Evolutionary conservation across 1,139 yeast species (phyloP).

Genomic region (Suhomyces wounanorum): DNA sequence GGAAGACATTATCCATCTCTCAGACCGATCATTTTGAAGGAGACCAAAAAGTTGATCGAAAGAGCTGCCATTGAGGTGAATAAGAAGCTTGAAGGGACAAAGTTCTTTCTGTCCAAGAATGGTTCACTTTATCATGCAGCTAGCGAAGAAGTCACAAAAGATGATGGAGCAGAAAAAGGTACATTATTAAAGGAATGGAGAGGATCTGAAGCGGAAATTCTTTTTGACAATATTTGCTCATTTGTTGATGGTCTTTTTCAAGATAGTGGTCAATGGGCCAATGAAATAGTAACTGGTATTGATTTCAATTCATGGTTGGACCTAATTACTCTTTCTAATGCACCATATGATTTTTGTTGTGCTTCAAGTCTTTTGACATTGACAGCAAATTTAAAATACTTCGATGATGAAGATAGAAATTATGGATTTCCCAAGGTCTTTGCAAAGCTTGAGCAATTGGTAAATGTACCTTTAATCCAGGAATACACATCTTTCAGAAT

Average conservation of each 20-base stretch:
- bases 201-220: constrained; percentile 10
- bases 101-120: constrained; percentile 43
- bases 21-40: constrained; percentile 58
- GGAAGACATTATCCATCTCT: constrained; percentile 81
- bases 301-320: constrained; percentile 47
- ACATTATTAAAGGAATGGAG: constrained; percentile 2
- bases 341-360: constrained; percentile 61
- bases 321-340: constrained; percentile 45
- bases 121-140: constrained; percentile 42
- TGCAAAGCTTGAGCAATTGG: constrained; percentile 12
- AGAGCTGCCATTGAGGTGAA: constrained; percentile 23
- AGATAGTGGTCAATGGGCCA: constrained; percentile 53
- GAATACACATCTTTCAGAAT: constrained; percentile 15
- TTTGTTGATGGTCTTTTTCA: constrained; percentile 51
- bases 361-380: constrained; percentile 58
- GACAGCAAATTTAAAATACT: constrained; percentile 53
- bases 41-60: constrained; percentile 50
- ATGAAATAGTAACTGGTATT: constrained; percentile 41
- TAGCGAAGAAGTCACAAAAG: constrained; percentile 19
- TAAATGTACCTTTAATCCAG: constrained; percentile 15
- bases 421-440: constrained; percentile 45
- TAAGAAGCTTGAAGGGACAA: constrained; percentile 37
- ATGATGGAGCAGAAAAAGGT: constrained; percentile 21
- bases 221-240: constrained; percentile 49
- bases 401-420: constrained; percentile 57